phyloP scores from a whole-genome alignment of 768 basidiomycete genomes.

The Tremella mesenterica region DNA sequence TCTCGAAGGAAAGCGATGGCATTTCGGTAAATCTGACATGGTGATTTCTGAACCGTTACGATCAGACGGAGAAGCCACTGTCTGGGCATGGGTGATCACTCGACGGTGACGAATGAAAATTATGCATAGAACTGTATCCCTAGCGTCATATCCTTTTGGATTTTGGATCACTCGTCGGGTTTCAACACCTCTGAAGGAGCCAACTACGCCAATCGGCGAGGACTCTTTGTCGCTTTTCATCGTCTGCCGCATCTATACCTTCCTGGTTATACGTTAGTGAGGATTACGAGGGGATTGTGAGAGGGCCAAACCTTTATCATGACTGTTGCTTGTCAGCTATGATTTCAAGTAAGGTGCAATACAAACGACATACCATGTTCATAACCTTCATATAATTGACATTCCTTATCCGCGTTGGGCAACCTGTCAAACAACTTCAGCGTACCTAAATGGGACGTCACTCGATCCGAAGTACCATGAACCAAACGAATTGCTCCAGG shows the following conservation, averaged over 20 bases:
- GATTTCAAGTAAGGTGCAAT: background rate
- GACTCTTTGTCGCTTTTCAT: conserved; percentile 43
- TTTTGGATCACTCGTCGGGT: too few relatives aligned
- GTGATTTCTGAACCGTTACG: too few relatives aligned
- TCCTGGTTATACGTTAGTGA: conserved; percentile 21
- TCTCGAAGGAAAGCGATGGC: too few relatives aligned
- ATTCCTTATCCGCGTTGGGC: conserved; percentile 41
- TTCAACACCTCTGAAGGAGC: conserved; percentile 38
- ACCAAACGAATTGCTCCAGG: conserved; percentile 41
- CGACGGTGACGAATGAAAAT: too few relatives aligned
- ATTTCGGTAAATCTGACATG: too few relatives aligned
- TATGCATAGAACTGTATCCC: too few relatives aligned
- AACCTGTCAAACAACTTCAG: conserved; percentile 38
- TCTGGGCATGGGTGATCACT: too few relatives aligned
- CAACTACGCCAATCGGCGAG: conserved; percentile 43
- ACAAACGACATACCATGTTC: conserved; percentile 43
- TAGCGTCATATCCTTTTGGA: too few relatives aligned
- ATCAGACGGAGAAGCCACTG: too few relatives aligned
- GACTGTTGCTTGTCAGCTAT: conserved; percentile 15
- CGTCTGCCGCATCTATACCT: conserved; percentile 40
- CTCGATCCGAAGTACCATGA: conserved; percentile 44
- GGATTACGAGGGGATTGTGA: background rate
- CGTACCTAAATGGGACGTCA: conserved; percentile 39
- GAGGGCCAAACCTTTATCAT: conserved; percentile 32
- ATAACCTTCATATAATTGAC: conserved; percentile 46